phyloP scores from a whole-genome alignment of 1,284 basidiomycete species.

The Melampsora larici-populina region DNA sequence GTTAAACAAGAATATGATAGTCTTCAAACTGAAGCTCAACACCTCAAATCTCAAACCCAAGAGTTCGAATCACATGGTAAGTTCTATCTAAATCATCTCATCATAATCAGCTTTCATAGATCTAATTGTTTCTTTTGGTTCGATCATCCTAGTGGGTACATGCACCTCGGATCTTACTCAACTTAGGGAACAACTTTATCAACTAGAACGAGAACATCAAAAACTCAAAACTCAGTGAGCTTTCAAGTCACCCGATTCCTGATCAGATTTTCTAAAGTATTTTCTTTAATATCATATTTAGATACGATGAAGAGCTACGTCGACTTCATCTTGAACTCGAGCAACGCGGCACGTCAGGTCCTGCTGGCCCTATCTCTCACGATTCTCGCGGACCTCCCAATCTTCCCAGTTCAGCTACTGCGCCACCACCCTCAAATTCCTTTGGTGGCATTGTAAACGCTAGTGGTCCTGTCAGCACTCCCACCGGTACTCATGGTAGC shows the following conservation, averaged over 20 bases:
- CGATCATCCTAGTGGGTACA: slow-evolving; percentile 6
- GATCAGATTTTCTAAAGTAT: background rate
- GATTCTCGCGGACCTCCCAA: slow-evolving; percentile 23
- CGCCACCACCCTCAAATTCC: background rate
- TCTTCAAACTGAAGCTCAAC: slow-evolving; percentile 22
- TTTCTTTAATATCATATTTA: background rate
- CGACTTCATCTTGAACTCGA: slow-evolving; percentile 34
- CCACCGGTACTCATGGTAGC: background rate
- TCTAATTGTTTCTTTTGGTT: background rate
- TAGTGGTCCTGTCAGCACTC: background rate
- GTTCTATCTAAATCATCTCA: background rate
- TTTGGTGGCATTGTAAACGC: background rate
- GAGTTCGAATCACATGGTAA: slow-evolving; percentile 39
- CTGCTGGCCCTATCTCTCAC: background rate
- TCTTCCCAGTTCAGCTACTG: slow-evolving; percentile 1
- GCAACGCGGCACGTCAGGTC: slow-evolving; percentile 14
- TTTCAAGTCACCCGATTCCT: background rate
- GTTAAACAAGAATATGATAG: slow-evolving; percentile 39
- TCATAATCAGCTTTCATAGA: background rate
- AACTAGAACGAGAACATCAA: slow-evolving; percentile 38
- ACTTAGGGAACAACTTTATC: slow-evolving; percentile 36
- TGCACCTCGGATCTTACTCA: slow-evolving; percentile 25
- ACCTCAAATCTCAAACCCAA: slow-evolving; percentile 34
- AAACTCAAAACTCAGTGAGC: slow-evolving; percentile 41
- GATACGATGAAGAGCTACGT: slow-evolving; percentile 41